Evolutionary conservation across 2,329 filamentous ascomycete species (phyloP), one percentile per base, ranked within the genome.

Genomic region (Talaromyces atroroseus): DNA sequence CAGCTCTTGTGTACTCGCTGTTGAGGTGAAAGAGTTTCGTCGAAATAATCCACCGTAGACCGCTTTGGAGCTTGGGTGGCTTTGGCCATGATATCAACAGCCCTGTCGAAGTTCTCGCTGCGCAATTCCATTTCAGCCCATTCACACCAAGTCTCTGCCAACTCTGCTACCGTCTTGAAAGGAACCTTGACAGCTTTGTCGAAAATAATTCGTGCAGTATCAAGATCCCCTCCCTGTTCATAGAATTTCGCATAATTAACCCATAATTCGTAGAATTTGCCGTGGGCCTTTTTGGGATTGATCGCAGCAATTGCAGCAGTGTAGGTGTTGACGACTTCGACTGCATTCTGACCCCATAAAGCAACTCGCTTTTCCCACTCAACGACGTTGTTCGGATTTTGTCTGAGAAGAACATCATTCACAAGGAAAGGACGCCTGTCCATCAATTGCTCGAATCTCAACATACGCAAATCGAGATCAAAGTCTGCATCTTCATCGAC

Each of bases 1-100:
- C 94, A 99, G 69, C 90, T 96, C 79, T 99, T 99, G 77, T 99
- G 94, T 2, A 99, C 89, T 60, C 95, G 84, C 76, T 97, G 94
- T 70, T 99, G 94, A 3, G 94, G 92, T 1, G 90, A 91, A 6
- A 99, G 78, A 0, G 84, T 90, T 70, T 99, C 95, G 70, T 99
- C 94, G 67, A 97, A 99, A 70, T 97, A 99, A 76, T 99, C 94
- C n/a, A 99, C 91, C 2, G 86, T 95, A n/a, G 92, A 96, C 62
- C 90, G 81, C 73, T 97, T 97, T 0, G 94, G 92, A n/a, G 94
- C 90, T 71, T 96, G 92, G 5, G 94, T 92, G 18, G 94, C 94
- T 72, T 96, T 97, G 42, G 90, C 89, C 92, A 99, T 96, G 69
- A 99, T 92, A 59, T 88, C 87, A 60, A 96, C 87, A 2, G 95